Evolutionary conservation across 1,284 basidiomycete genomes (phyloP), one percentile per base, ranked within the genome.

Genomic region (Cutaneotrichosporon sp.): DNA sequence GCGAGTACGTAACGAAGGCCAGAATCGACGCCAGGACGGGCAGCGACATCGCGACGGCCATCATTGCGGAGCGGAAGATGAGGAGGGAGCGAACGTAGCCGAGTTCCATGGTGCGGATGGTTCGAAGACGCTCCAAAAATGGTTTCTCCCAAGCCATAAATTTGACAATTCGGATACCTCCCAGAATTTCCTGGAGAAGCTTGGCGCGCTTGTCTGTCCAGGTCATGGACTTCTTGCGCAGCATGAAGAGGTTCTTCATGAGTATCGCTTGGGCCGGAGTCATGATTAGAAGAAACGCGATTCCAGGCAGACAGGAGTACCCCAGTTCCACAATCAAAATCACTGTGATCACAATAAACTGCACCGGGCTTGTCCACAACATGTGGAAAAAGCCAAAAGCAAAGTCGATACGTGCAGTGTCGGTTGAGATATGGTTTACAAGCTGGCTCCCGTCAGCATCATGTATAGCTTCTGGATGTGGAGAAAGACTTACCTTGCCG

Each of bases 361-460:
- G 68, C 53, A 73, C 81, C 0, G 86, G 87, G 8, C 85, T 82
- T 2, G 86, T 79, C 83, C 88, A 89, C 17, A 81, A 60, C 44
- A 76, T 73, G 51, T 77, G 76, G 59, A 90, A 88, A 77, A 86
- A 92, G 4, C 86, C 87, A 45, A 83, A 81, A 59, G 85, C 87
- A 68, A 92, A 97, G 69, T 96, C 91, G 68, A 97, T 89, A 35
- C 92, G 82, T 48, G 65, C 64, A 1, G 66, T 67, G 72, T 97
- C 93, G 0, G 91, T 93, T 4, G 88, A 91, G 61, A 97, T 93
- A 74, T 93, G 89, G 66, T 91, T 94, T 57, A 94, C 85, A 42
- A 71, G 33, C 18, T 33, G 22, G 20, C 20, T 14, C 8, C 10
- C 3, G 46, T 48, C 12, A 48, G 46, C 34, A 41, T 10, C n/a